A percentile compares a stretch with the other conserved stretches of the same genome.
Evolutionary conservation across 805 yeast species (phyloP).

Genomic region (Wickerhamiella australiensis): DNA sequence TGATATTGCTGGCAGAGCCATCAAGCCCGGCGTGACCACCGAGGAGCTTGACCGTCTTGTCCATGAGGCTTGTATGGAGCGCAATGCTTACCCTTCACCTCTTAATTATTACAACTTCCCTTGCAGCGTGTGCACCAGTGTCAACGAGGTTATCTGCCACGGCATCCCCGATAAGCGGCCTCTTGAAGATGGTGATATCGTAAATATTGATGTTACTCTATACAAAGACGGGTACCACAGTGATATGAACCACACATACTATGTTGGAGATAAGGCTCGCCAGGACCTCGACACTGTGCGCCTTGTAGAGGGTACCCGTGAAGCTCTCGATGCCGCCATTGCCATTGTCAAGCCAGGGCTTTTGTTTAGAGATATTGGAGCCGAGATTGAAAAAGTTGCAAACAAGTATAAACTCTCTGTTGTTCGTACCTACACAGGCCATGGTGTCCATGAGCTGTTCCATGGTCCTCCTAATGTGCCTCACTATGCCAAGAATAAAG

Average conservation of each 20-base stretch:
- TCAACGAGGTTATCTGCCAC: slow-evolving; percentile 92
- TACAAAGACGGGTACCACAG: slow-evolving; percentile 84
- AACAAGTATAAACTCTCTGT: slow-evolving; percentile 66
- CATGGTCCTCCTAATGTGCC: slow-evolving; percentile 90
- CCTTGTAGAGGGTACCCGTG: slow-evolving; percentile 85
- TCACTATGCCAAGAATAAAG: slow-evolving; percentile 87
- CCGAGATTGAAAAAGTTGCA: slow-evolving; percentile 79
- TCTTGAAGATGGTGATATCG: slow-evolving; percentile 85
- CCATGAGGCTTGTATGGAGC: slow-evolving; percentile 76
- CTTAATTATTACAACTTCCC: slow-evolving; percentile 90
- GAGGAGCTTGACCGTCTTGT: slow-evolving; percentile 81
- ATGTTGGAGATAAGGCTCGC: slow-evolving; percentile 81
- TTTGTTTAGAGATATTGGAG: slow-evolving; percentile 76
- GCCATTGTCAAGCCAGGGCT: slow-evolving; percentile 81
- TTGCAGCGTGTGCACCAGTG: slow-evolving; percentile 81
- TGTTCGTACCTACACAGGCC: slow-evolving; percentile 85
- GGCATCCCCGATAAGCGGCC: slow-evolving; percentile 90
- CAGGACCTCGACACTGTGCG: slow-evolving; percentile 72
- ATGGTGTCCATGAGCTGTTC: slow-evolving; percentile 77
- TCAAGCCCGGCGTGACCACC: slow-evolving; percentile 82
- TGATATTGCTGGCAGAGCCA: slow-evolving; percentile 73
- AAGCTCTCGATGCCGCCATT: slow-evolving; percentile 74
- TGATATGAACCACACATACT: slow-evolving; percentile 91
- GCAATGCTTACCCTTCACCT: slow-evolving; percentile 91
- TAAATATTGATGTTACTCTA: slow-evolving; percentile 78